Evolutionary conservation across 2,329 filamentous ascomycete species (phyloP), one percentile per base, ranked within the genome.

Genomic region (Neonectria punicea): DNA sequence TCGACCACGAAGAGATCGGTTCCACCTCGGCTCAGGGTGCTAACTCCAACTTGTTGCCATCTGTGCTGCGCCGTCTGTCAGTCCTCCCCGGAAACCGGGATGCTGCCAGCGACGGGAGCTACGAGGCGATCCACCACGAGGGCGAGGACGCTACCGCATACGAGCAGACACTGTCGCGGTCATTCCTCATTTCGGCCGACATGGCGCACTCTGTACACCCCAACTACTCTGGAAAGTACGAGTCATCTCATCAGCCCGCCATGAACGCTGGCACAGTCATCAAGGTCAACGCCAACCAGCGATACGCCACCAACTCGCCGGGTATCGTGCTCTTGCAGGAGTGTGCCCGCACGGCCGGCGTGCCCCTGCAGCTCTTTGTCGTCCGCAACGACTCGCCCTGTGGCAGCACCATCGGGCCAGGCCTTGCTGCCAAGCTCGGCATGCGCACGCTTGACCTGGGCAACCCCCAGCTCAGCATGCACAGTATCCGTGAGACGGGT

Each of bases 161-260:
- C 78, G 96, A 99, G 82, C 95, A 98, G 84, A 96, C 93, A 2
- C 86, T 97, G 57, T 88, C 94, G 6, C 92, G 92, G 30, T 98
- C 94, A 2, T 98, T 99, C 86, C 89, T 99, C 64, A 86, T 99
- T 68, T 97, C 93, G 6, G 96, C 96, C 57, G 96, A 99, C 78
- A 98, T 99, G 96, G 94, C 96, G 1, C 96, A 99, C 83, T 92
- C 92, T 5, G 90, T 99, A 14, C 93, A 99, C 80, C 96, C 96
- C 62, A 99, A 99, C 83, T 99, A 98, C 79, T 86, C 90, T 5
- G 89, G 83, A 72, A 98, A 98, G 81, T 97, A 98, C 81, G 96
- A 99, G 82, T 81, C 89, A 39, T 92, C 93, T 73, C 96, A 99
- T 82, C 89, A 93, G 70, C 96, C 96, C 5, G 91, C 94, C 80